Evolutionary conservation across 2,329 filamentous ascomycete species (phyloP), one percentile per base, ranked within the genome.

Genomic region (Ophiostoma australiae): DNA sequence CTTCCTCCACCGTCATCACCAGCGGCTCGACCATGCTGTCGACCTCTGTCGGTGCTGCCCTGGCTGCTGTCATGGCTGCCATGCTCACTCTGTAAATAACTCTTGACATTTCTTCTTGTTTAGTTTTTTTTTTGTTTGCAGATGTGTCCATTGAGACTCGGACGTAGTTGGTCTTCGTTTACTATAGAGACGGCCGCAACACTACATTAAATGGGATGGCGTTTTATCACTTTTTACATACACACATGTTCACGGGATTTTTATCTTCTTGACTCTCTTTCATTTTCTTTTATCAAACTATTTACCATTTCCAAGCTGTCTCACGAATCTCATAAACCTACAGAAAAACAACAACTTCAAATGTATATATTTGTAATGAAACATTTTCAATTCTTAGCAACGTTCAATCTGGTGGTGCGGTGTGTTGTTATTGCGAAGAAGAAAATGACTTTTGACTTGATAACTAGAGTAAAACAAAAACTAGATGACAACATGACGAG

Each of bases 51-150:
- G 76, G 74, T 4, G 79, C 76, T 33, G 76, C 76, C 39, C 75
- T 79, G 68, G 74, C 74, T 37, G 78, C 76, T 44, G 73, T 78
- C 61, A 74, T 79, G 73, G 75, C 73, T 17, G 78, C 76, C 31
- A 76, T 80, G 55, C 75, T 80, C 68, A 75, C 76, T 68, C 72
- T 80, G 71, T 80, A 77, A 78, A 74, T 66, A 41, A 65, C 33
- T n/a, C 8, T 66, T 27, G 65, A 41, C 10, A 27, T 48, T 48
- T 17, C 7, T 48, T 39, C 67, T 44, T 41, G 7, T 71, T 63
- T 48, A n/a, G 35, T 17, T 41, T 69, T 35, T 71, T 44, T 71
- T 44, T 39, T 55, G 61, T 67, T 48, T 67, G 33, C 17, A n/a
- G 31, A 52, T 52, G 58, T 63, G 58, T 63, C 27, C 58, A 63